Evolutionary conservation across 176 grass and related monocot genomes (phyloP).

Genomic region (Phragmites australis): DNA sequence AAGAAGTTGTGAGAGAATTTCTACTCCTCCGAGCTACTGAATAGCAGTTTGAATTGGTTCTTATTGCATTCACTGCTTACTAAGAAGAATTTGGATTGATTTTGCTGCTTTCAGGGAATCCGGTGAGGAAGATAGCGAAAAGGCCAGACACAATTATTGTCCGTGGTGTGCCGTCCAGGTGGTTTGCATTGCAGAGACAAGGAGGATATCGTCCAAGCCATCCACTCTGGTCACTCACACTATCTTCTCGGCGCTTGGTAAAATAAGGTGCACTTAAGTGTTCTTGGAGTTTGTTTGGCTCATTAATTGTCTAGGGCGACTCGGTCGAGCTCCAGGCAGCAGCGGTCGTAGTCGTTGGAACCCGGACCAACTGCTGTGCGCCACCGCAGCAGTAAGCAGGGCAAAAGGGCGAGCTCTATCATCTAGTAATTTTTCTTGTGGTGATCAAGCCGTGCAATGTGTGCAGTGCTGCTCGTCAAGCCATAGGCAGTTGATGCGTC

Average conservation of each 20-base stretch:
- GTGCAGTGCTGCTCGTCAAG: too few species aligned
- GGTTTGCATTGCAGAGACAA: constrained; percentile 96
- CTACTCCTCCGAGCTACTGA: constrained; percentile 67
- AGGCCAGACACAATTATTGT: constrained; percentile 75
- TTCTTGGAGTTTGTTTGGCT: constrained; percentile 25
- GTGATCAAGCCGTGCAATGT: too few species aligned
- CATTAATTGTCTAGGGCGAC: too few species aligned
- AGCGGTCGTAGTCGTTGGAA: too few species aligned
- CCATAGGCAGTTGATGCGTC: too few species aligned
- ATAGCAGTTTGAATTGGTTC: constrained; percentile 51
- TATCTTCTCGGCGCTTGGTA: constrained; percentile 85
- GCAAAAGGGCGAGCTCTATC: too few species aligned
- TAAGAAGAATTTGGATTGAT: constrained; percentile 31
- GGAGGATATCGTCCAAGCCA: constrained; percentile 71
- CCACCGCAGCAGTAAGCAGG: too few species aligned
- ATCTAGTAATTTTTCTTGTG: too few species aligned
- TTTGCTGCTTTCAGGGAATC: constrained; percentile 60
- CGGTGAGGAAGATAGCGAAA: constrained; percentile 53
- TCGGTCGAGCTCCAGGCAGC: too few species aligned
- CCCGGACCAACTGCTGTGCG: too few species aligned
- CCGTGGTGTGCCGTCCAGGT: constrained; percentile 80
- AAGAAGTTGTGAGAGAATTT: constrained; percentile 91
- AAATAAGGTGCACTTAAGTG: constrained; percentile 72
- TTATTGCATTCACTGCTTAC: constrained; percentile 11
- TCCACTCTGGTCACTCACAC: constrained; percentile 86